Evolutionary conservation across 768 basidiomycete genomes (phyloP), one percentile per base, ranked within the genome.

Genomic region (Boletus vermiculosoides): DNA sequence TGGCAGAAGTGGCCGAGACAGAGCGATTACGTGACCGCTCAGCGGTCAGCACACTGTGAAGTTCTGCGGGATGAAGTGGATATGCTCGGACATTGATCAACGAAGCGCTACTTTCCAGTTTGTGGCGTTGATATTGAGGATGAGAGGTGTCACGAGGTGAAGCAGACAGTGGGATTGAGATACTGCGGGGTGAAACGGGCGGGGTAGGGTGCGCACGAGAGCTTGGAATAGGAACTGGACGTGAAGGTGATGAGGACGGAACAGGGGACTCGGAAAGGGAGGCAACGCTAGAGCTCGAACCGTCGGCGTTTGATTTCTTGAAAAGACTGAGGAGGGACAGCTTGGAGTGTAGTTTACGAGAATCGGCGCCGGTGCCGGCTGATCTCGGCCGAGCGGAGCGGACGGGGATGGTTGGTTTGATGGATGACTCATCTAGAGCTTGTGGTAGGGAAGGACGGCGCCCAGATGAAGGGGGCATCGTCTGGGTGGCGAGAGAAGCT

Each of bases 401-500:
- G 59, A 54, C 45, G 22, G 65, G 28, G 49, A 67, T 68, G 48
- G 64, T 58, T 20, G 60, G 75, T 63, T 18, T 76, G 67, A 54
- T 71, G 23, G 73, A 69, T 50, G 73, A 63, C 51, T 74, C 65
- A 66, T 65, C 64, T 20, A 68, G 63, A 54, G 85, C 76, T 25
- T 86, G 82, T 5, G 87, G 87, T 16, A 90, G 75, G 25, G 87
- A 90, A n/a, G 89, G 88, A 31, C 86, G 80, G 31, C 86, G 82
- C n/a, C 66, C 66, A 46, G 71, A 73, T 8, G 69, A 63, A 23
- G 69, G 65, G 6, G 74, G 70, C 47, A 68, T 15, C 20, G 52
- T 31, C 25, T 52, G 48, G 11, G 57, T 20, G 9, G 58, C 52
- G 22, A 30, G 33, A 5, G 58, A 50, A 33, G 44, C 10, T 3